phyloP scores from a whole-genome alignment of 768 basidiomycete genomes.

The Mycena metata region DNA sequence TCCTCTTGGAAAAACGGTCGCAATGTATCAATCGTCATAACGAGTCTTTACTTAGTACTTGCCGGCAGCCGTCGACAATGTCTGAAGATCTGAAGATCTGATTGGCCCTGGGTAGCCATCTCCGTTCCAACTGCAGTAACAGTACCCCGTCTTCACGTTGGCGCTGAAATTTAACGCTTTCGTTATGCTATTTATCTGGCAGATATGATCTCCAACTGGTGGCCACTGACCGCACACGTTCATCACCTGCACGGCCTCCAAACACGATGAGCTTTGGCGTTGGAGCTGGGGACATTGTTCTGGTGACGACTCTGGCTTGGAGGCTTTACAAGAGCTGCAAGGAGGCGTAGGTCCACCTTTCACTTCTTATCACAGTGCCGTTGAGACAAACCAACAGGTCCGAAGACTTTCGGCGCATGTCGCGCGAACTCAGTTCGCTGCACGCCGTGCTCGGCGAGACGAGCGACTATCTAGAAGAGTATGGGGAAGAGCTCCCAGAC shows the following conservation, averaged over 20 bases:
- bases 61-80: too few relatives aligned
- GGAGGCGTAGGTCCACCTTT: slow-evolving; percentile 15
- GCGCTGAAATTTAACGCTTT: background rate
- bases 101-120: too few relatives aligned
- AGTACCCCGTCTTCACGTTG: slow-evolving; percentile 4
- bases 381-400: slow-evolving; percentile 3
- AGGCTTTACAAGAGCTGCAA: slow-evolving; percentile 33
- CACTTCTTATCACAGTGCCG: background rate
- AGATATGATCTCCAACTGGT: background rate
- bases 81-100: too few relatives aligned
- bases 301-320: slow-evolving; percentile 25
- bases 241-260: background rate
- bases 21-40: too few relatives aligned
- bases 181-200: background rate
- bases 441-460: slow-evolving; percentile 28
- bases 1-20: too few relatives aligned
- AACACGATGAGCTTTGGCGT: slow-evolving; percentile 34
- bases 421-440: slow-evolving; percentile 22
- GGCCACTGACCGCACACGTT: slow-evolving; percentile 3
- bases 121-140: background rate
- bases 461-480: slow-evolving; percentile 24
- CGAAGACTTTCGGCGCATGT: slow-evolving; percentile 24
- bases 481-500: slow-evolving; percentile 28
- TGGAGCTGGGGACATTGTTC: slow-evolving; percentile 29
- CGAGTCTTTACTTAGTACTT: too few relatives aligned